These are phyloP conservation scores for Verticillium longisporum DNA, from an alignment of 2,329 filamentous ascomycete species.

Conservation along the genomic window DNA sequence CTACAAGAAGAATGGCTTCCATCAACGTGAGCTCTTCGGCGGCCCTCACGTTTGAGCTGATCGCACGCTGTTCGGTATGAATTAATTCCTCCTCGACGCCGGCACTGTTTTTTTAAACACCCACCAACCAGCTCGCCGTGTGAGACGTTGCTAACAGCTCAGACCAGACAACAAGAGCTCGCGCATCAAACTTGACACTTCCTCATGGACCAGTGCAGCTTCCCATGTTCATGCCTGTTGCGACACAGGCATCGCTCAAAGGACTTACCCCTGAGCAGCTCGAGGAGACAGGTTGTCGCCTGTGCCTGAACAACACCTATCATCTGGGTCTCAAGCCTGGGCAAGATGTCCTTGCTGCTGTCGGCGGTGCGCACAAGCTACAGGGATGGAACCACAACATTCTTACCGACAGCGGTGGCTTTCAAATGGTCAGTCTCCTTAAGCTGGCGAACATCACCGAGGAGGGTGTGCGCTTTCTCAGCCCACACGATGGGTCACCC, in stretches of 20 bases:
- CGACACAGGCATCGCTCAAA: conserved; percentile 92
- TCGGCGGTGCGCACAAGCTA: conserved; percentile 89
- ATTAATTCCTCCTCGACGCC: background rate
- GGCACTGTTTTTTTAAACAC: background rate
- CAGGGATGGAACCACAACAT: conserved; percentile 96
- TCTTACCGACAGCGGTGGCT: conserved; percentile 77
- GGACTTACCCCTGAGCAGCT: conserved; percentile 89
- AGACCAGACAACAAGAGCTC: conserved; percentile 80
- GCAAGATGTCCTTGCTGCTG: conserved; percentile 75
- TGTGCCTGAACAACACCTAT: conserved; percentile 98
- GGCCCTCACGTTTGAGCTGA: conserved; percentile 71
- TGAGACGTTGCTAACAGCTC: conserved; percentile 1
- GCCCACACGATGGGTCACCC: conserved; percentile 86
- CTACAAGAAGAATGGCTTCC: conserved; percentile 37
- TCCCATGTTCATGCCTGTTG: conserved; percentile 97
- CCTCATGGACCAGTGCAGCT: conserved; percentile 88
- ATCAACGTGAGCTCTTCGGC: conserved; percentile 47
- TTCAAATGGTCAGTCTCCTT: conserved; percentile 97
- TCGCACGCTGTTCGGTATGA: conserved; percentile 74
- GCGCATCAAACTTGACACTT: conserved; percentile 78
- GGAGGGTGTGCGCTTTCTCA: conserved; percentile 91
- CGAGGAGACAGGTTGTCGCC: conserved; percentile 77
- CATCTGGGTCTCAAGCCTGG: conserved; percentile 93
- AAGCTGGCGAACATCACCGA: conserved; percentile 92
- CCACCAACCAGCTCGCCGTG: background rate